Evolutionary conservation across 1,284 basidiomycete genomes (phyloP), one percentile per base, ranked within the genome.

Genomic region (Chalciporus sp.): DNA sequence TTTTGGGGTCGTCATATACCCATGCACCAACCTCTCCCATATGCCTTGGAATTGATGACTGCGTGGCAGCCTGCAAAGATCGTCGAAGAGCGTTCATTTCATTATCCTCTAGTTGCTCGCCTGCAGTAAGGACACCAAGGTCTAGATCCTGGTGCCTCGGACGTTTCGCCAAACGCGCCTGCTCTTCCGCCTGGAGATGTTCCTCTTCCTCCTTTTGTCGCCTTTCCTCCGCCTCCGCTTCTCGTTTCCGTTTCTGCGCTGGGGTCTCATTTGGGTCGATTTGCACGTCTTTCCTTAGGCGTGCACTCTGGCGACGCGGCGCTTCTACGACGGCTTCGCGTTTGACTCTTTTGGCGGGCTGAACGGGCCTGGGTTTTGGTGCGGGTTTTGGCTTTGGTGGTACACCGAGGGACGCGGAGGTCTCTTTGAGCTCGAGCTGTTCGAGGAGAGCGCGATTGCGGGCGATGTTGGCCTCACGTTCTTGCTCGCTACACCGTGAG

Each of bases 401-500:
- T 19, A 79, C 65, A n/a, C 76, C 77, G 6, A 87, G 73, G n/a
- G 72, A 68, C 7, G 74, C 70, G 16, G 80, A 76, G 3, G 81
- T 83, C 59, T 82, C 81, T 58, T 82, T 81, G 31, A 92, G 73
- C 17, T 87, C 82, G 20, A 92, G 79, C 62, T 87, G 71, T 55
- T 86, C 84, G 31, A 92, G 76, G 8, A 92, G 74, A 10, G 83
- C 86, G 41, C 81, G 83, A 65, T 92, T 92, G 45, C 87, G 80
- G 11, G 86, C 88, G 48, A 92, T 91, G 62, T 90, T 92, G 8
- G 82, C 84, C 63, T 87, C 83, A 14, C 90, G 84, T 62, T 90
- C 85, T 31, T 79, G 71, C 71, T 92, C 90, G 64, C 89, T 90
- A 59, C 14, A 46, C n/a, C 4, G 12, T 26, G 16, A n/a, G 7